phyloP scores from a whole-genome alignment of 2,329 filamentous ascomycete genomes.

The Magnaporthiopsis incrustans region DNA sequence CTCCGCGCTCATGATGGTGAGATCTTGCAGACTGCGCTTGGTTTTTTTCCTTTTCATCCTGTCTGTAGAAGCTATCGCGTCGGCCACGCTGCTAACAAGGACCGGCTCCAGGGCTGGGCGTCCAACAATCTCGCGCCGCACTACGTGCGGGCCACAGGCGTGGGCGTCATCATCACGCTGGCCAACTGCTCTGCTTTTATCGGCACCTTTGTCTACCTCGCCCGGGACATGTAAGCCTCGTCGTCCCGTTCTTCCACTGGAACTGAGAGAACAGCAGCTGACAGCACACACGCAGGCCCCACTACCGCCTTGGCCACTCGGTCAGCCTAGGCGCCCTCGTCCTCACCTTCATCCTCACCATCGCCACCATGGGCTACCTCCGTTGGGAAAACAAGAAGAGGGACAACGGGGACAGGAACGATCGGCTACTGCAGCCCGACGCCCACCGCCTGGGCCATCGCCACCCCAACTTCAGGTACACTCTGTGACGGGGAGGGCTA shows the following conservation, averaged over 20 bases:
- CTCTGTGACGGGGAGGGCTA: constrained; percentile 12
- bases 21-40: constrained; percentile 1
- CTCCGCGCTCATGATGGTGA: constrained; percentile 19
- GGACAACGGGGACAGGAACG: constrained; percentile 27
- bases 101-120: constrained; percentile 24
- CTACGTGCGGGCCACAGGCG: constrained; percentile 32
- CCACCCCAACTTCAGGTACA: constrained; percentile 33
- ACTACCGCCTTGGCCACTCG: constrained; percentile 30
- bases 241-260: no score
- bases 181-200: constrained; percentile 35
- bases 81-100: background rate
- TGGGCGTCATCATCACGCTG: constrained; percentile 31
- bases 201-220: constrained; percentile 34
- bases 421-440: constrained; percentile 23
- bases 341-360: constrained; percentile 19
- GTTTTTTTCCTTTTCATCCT: no score
- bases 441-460: constrained; percentile 27
- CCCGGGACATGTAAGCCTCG: constrained; percentile 27
- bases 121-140: constrained; percentile 35
- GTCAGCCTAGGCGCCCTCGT: constrained; percentile 31
- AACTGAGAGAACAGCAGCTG: background rate
- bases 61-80: background rate
- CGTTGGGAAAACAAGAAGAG: constrained; percentile 32
- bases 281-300: constrained; percentile 18
- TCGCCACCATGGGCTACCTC: constrained; percentile 28